Evolutionary conservation across 768 basidiomycete species (phyloP).

Genomic region (Polyporus arcularius): DNA sequence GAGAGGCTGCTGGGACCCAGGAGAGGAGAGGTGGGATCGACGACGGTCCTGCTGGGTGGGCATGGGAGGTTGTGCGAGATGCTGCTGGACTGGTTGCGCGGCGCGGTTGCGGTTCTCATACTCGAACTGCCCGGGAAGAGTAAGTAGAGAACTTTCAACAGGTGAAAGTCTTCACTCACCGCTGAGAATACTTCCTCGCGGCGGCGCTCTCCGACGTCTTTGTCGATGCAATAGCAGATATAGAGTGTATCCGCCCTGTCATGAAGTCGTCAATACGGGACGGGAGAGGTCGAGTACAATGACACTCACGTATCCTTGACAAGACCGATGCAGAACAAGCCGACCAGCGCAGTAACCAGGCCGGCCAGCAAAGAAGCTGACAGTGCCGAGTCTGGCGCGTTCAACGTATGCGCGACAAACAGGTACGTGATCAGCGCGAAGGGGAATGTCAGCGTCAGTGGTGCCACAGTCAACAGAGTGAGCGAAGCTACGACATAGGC

Average conservation of each 20-base stretch:
- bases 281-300: neutral
- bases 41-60: slow-evolving; percentile 5
- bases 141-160: neutral
- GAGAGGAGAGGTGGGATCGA: slow-evolving; percentile 12
- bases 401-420: slow-evolving; percentile 82
- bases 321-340: slow-evolving; percentile 80
- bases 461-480: slow-evolving; percentile 73
- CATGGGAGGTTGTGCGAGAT: neutral
- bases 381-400: slow-evolving; percentile 70
- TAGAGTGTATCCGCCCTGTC: slow-evolving; percentile 63
- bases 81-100: slow-evolving; percentile 4
- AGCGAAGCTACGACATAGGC: slow-evolving; percentile 49
- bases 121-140: slow-evolving; percentile 36
- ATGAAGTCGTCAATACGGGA: neutral
- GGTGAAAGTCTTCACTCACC: slow-evolving; percentile 37
- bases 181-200: slow-evolving; percentile 56
- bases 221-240: slow-evolving; percentile 68
- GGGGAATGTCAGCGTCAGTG: slow-evolving; percentile 78
- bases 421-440: slow-evolving; percentile 83
- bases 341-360: slow-evolving; percentile 77
- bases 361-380: slow-evolving; percentile 77
- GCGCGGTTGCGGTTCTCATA: slow-evolving; percentile 33
- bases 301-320: slow-evolving; percentile 69
- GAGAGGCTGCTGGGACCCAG: slow-evolving; percentile 18
- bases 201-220: slow-evolving; percentile 51